These are phyloP conservation scores for Pyrenophora seminiperda DNA, from an alignment of 2,329 filamentous ascomycete species.

Conservation along the genomic window DNA sequence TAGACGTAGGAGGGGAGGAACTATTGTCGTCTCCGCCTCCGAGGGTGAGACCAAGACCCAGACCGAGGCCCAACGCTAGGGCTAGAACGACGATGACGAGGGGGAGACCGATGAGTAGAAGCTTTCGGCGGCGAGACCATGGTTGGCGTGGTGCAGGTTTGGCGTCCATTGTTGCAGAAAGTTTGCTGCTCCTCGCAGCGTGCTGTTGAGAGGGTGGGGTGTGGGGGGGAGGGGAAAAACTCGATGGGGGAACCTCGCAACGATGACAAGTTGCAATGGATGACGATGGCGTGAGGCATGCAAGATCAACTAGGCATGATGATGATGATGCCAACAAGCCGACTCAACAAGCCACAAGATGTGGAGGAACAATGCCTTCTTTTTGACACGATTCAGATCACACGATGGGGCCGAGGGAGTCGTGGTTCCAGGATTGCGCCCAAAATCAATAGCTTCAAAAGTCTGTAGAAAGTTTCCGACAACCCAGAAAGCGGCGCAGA, in stretches of 20 bases:
- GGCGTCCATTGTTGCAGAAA: slow-evolving; percentile 10
- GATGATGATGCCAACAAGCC: no score
- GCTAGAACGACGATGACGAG: slow-evolving; percentile 53
- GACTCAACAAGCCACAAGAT: no score
- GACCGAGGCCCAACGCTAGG: slow-evolving; percentile 59
- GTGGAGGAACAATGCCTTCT: no score
- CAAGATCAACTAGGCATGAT: no score
- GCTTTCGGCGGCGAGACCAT: slow-evolving; percentile 32
- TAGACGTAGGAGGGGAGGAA: slow-evolving; percentile 30
- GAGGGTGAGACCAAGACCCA: slow-evolving; percentile 60
- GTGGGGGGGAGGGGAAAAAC: not conserved
- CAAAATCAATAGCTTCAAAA: not conserved
- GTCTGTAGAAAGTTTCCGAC: no score
- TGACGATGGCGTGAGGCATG: no score
- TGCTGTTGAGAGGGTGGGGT: not conserved
- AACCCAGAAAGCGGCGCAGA: slow-evolving; percentile 3
- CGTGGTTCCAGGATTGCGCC: no score
- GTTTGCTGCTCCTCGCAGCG: not conserved
- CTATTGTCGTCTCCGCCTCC: slow-evolving; percentile 32
- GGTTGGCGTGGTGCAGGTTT: slow-evolving; percentile 13
- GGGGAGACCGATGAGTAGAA: slow-evolving; percentile 30
- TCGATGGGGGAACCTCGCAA: not conserved
- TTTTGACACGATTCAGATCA: no score
- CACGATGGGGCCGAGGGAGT: no score
- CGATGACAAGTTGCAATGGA: no score